Percentiles rank a stretch among this genome's conserved stretches.
Evolutionary conservation across 139 green algal genomes (phyloP).

Genomic region (Diplosphaera chodatii): DNA sequence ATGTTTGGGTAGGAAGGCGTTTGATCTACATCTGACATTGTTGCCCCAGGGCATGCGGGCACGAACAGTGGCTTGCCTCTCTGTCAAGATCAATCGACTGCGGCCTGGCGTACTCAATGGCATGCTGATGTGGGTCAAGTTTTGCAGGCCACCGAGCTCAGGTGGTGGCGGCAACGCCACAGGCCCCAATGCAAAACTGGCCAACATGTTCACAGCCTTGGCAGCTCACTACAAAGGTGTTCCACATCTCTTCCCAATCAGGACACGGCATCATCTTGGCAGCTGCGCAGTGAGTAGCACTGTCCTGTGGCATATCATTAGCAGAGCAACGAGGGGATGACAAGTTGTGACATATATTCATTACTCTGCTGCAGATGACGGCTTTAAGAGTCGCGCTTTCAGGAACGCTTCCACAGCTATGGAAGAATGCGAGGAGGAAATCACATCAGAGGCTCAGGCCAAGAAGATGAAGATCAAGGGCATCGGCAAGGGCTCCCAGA

Average conservation of each 20-base stretch:
- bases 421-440: neutral
- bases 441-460: constrained; percentile 5
- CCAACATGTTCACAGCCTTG: neutral
- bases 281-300: too few species aligned
- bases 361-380: neutral
- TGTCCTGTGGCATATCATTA: too few species aligned
- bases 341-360: neutral
- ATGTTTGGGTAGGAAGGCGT: constrained; percentile 54
- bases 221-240: neutral
- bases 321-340: too few species aligned
- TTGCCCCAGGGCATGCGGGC: too few species aligned
- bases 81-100: too few species aligned
- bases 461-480: constrained; percentile 12
- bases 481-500: constrained; percentile 21
- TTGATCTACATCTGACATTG: too few species aligned
- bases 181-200: neutral
- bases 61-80: too few species aligned
- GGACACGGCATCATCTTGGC: too few species aligned
- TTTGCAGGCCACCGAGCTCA: neutral
- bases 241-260: too few species aligned
- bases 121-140: too few species aligned
- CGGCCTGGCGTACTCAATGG: too few species aligned
- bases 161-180: too few species aligned
- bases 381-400: constrained; percentile 7
- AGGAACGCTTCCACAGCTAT: constrained; percentile 13